Evolutionary conservation across 129 eudicot species (phyloP), one percentile per base, ranked within the genome.

Genomic region (Tagetes erecta): DNA sequence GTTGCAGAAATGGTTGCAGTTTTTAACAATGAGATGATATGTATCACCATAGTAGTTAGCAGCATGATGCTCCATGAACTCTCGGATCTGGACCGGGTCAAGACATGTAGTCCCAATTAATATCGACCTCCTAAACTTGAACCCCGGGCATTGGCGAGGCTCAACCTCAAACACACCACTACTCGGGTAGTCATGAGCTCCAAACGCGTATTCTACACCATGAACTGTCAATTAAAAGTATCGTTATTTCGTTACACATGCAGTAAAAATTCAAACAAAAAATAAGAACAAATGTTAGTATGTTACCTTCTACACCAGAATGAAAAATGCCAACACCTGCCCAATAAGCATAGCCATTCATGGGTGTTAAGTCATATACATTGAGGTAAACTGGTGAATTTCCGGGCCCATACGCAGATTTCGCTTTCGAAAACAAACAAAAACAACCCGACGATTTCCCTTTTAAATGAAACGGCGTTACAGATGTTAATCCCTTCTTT

Each of bases 161-260:
- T 89, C 90, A 41, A 87, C 96, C 77, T 89, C 96, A 76, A 86
- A 89, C 2, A 89, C 88, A 4, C 96, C 96, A 41, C 89, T 89
- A 34, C 79, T 80, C 5, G 92, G 86, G 75, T 80, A 81, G 69
- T 89, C 96, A 45, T 89, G 96, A 13, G 96, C 96, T 14, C 96
- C 96, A 85, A 82, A 89, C 42, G 92, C 96, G 34, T 89, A 89
- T 72, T 89, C 96, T 53, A 87, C 84, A 47, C 92, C 92, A 71
- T 89, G 96, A 73, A 89, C 96, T 89, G 83, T 59, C 51, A 73
- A 71, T 8, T 7, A 31, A 67, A 80, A 55, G 0, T 31, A 51
- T 6, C 57, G 7, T 34, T 49, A 30, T 49, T 39, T 49, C 12
- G 40, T 34, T 59, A 12, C 39, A 3, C 37, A 10, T 8, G 8